Percentiles rank a stretch among this genome's conserved stretches.
Conservation (phyloP, 371 early-diverging fungal genomes). For the Mucor piriformis region DNA sequence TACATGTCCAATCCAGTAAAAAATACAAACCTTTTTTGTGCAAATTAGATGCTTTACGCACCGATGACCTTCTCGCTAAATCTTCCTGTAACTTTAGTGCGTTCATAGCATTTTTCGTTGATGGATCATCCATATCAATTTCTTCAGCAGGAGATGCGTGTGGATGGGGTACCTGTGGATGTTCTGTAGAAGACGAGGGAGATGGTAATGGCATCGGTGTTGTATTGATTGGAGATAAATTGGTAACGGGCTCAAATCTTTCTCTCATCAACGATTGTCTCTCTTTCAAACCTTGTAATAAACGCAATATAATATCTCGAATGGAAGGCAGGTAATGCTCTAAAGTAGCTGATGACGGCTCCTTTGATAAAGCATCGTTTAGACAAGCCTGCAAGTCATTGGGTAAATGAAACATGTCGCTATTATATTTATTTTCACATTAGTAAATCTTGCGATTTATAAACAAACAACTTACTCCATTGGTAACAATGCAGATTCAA, state of each 20-base stretch:
- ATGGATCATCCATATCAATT: slow-evolving; percentile 36
- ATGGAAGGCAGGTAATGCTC: slow-evolving; percentile 61
- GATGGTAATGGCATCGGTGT: slow-evolving; percentile 1
- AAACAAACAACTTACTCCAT: slow-evolving; percentile 45
- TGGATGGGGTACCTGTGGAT: not conserved
- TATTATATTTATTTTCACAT: slow-evolving; percentile 10
- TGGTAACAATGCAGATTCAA: slow-evolving; percentile 47
- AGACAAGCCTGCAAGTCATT: slow-evolving; percentile 51
- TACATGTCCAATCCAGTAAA: not conserved
- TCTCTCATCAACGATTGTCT: slow-evolving; percentile 55
- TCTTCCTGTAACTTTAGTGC: slow-evolving; percentile 29
- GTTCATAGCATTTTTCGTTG: slow-evolving; percentile 31
- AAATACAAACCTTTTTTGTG: not conserved
- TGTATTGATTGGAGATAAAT: slow-evolving; percentile 4
- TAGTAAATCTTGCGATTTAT: not conserved
- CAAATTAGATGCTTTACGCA: slow-evolving; percentile 21
- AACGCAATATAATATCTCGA: slow-evolving; percentile 54
- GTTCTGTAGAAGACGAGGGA: slow-evolving; percentile 10
- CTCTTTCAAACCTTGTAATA: slow-evolving; percentile 56
- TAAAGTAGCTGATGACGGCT: slow-evolving; percentile 49
- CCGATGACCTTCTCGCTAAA: slow-evolving; percentile 33
- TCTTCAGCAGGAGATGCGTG: slow-evolving; percentile 16
- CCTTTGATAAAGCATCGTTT: slow-evolving; percentile 46
- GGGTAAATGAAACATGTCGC: slow-evolving; percentile 57
- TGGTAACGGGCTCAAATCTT: slow-evolving; percentile 14